Evolutionary conservation across 495 filamentous ascomycete genomes (phyloP).

Genomic region (Penicillium canariense): DNA sequence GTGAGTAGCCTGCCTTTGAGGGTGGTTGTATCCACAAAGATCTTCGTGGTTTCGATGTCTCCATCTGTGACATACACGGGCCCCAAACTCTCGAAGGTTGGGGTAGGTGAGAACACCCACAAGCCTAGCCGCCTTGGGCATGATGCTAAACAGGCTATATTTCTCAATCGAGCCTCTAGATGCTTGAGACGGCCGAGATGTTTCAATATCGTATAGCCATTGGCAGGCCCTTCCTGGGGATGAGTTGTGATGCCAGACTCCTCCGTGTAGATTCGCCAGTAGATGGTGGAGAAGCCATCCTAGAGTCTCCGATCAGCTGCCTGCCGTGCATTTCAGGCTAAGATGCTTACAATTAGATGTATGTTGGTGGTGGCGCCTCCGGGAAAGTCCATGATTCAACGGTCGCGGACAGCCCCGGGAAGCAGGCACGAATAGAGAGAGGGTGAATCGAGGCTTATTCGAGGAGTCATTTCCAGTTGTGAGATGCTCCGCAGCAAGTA

Average conservation of each 20-base stretch:
- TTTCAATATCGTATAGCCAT: constrained; percentile 44
- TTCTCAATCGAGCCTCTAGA: constrained; percentile 40
- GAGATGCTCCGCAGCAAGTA: constrained; percentile 8
- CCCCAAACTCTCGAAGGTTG: constrained; percentile 39
- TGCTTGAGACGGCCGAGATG: constrained; percentile 47
- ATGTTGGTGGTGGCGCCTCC: constrained; percentile 47
- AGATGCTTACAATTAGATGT: constrained; percentile 43
- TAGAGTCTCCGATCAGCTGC: constrained; percentile 23
- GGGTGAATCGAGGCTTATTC: constrained; percentile 23
- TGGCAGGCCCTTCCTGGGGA: constrained; percentile 37
- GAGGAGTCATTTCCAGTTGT: constrained; percentile 40
- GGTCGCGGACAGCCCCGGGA: constrained; percentile 29
- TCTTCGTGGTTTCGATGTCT: constrained; percentile 33
- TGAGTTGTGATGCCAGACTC: constrained; percentile 35
- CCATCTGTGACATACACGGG: constrained; percentile 28
- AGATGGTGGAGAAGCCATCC: constrained; percentile 50
- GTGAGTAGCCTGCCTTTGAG: constrained; percentile 35
- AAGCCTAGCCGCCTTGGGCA: constrained; percentile 44
- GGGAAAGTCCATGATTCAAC: constrained; percentile 49
- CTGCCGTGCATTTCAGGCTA: background rate
- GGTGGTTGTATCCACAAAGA: constrained; percentile 33
- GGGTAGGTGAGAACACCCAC: constrained; percentile 45
- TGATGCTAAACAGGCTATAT: constrained; percentile 40
- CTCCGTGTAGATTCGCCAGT: constrained; percentile 51
- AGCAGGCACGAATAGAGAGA: constrained; percentile 30